phyloP scores from a whole-genome alignment of 768 basidiomycete species.

The Brasilioporus rufonigricans region DNA sequence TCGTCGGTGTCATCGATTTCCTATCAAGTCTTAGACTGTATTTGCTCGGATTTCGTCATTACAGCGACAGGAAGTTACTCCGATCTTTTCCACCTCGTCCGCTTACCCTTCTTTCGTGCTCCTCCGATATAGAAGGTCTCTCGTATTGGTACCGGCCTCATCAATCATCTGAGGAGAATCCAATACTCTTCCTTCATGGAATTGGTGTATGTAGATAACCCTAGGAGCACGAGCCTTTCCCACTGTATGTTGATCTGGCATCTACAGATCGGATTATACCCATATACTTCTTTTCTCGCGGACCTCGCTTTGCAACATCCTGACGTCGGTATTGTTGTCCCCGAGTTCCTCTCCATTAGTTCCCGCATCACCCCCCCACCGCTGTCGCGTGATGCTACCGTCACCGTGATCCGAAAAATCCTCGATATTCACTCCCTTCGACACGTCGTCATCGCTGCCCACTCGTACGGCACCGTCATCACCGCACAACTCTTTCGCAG shows the following conservation, averaged over 20 bases:
- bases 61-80: slow-evolving; percentile 36
- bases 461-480: slow-evolving; percentile 64
- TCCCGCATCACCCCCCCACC: slow-evolving; percentile 58
- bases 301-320: slow-evolving; percentile 44
- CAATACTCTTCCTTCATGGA: slow-evolving; percentile 66
- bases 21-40: slow-evolving; percentile 40
- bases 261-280: slow-evolving; percentile 57
- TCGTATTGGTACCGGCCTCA: slow-evolving; percentile 54
- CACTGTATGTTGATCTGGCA: background rate
- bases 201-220: slow-evolving; percentile 47
- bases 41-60: slow-evolving; percentile 52
- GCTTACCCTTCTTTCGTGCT: slow-evolving; percentile 42
- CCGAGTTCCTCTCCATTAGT: slow-evolving; percentile 60
- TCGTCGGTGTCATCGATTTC: slow-evolving; percentile 51
- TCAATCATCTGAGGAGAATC: slow-evolving; percentile 42
- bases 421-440: slow-evolving; percentile 41
- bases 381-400: slow-evolving; percentile 39
- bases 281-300: slow-evolving; percentile 51
- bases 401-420: slow-evolving; percentile 42
- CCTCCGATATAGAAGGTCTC: slow-evolving; percentile 34
- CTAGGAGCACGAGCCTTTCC: too few species aligned
- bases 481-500: slow-evolving; percentile 52
- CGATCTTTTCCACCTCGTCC: slow-evolving; percentile 54
- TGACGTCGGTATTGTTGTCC: slow-evolving; percentile 54
- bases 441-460: slow-evolving; percentile 46